Evolutionary conservation across 2,329 filamentous ascomycete species (phyloP), one percentile per base, ranked within the genome.

Genomic region (Neonectria hederae): DNA sequence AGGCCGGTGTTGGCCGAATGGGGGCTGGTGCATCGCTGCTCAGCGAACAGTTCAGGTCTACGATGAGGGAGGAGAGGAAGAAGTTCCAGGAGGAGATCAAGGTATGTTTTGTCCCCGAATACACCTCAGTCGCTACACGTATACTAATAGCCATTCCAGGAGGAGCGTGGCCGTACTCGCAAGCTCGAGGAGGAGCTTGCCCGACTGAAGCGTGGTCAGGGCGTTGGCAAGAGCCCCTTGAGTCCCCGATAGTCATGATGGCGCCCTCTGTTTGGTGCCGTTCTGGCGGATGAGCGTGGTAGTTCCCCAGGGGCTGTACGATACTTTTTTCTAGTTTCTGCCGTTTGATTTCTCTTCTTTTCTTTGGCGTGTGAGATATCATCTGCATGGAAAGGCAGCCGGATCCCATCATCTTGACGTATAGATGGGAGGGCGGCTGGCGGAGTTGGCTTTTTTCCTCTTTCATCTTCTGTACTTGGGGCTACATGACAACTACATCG

Each of bases 41-140:
- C 66, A 87, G 84, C 72, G 84, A 87, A 76, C 84, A 86, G 76
- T 87, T 87, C 77, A 76, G 84, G 52, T 78, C 81, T 8, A 85
- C 83, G 22, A 86, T 87, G 84, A 82, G 84, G 69, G 84, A 85
- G 73, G 84, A 87, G 78, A 81, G 84, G 68, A 86, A 82, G 79
- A 85, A 83, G 76, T 86, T 85, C 77, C 84, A 86, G 66, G 84
- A 86, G 67, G 85, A 86, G 63, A 72, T 87, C 43, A 80, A 77
- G 78, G 84, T 85, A 74, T 72, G 83, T 72, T 30, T 43, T n/a
- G 10, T 24, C 54, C 71, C 9, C 17, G 13, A 24, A 32, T 32
- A 43, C 17, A 22, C n/a, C 11, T 30, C 9, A 8, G 17, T 51
- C 17, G 14, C n/a, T 14, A 21, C 22, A 52, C 8, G n/a, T 22